These are phyloP conservation scores for Immersiella caudata DNA, from an alignment of 495 filamentous ascomycete genomes.

Conservation along the genomic window DNA sequence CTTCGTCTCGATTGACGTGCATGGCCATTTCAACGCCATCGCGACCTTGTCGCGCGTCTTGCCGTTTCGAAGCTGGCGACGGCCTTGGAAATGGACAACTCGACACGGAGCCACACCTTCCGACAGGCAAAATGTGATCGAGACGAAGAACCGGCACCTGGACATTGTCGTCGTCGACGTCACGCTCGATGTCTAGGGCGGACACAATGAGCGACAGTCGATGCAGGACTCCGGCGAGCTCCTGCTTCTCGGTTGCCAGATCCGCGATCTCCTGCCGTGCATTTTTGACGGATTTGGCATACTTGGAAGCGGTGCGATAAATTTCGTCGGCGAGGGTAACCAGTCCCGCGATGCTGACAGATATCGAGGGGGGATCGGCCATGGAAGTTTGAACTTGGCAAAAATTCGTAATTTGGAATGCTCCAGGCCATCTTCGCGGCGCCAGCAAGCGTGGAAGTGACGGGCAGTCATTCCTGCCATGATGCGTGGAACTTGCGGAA, in stretches of 20 bases:
- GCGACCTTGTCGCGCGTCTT: neutral
- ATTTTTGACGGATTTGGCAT: slow-evolving; percentile 3
- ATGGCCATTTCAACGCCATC: neutral
- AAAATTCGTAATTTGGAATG: too few relatives aligned
- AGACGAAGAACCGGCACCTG: too few relatives aligned
- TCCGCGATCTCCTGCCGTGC: neutral
- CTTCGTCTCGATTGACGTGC: slow-evolving; percentile 25
- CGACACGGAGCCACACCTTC: neutral
- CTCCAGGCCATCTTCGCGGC: too few relatives aligned
- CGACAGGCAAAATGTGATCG: neutral
- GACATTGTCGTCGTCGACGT: too few relatives aligned
- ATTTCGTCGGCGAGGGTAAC: slow-evolving; percentile 5
- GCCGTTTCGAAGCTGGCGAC: neutral
- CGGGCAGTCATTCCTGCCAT: too few relatives aligned
- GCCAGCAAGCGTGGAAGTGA: too few relatives aligned
- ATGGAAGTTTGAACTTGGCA: too few relatives aligned
- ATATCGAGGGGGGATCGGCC: too few relatives aligned
- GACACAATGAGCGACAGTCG: neutral
- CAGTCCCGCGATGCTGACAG: neutral
- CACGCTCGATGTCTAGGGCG: neutral
- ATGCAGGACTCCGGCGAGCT: slow-evolving; percentile 7
- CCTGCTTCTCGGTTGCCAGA: slow-evolving; percentile 8
- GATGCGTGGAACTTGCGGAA: too few relatives aligned
- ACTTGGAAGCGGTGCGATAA: slow-evolving; percentile 1
- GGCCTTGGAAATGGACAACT: slow-evolving; percentile 4